Percentiles rank a stretch among this genome's conserved stretches.
Evolutionary conservation across 2,329 filamentous ascomycete genomes (phyloP).

Genomic region (Paraphaeosphaeria minitans): DNA sequence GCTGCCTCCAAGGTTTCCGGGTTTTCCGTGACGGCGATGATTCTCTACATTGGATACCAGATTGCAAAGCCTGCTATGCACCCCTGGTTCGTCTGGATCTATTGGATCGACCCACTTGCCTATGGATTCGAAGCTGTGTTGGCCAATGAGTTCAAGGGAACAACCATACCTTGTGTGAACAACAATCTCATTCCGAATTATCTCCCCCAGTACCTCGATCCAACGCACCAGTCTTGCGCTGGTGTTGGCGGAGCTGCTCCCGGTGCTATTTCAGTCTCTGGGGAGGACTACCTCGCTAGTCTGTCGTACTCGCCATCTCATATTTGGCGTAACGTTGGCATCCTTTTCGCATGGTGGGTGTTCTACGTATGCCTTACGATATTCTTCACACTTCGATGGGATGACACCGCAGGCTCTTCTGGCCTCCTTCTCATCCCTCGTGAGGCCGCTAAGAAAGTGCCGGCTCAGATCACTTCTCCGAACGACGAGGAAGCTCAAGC

Average conservation of each 20-base stretch:
- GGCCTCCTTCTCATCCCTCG: slow-evolving; percentile 66
- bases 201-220: slow-evolving; percentile 54
- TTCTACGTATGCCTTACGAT: slow-evolving; percentile 61
- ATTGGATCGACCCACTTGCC: slow-evolving; percentile 76
- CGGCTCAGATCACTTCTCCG: slow-evolving; percentile 25
- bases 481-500: slow-evolving; percentile 58
- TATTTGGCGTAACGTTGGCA: slow-evolving; percentile 50
- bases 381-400: slow-evolving; percentile 62
- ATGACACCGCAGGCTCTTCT: slow-evolving; percentile 56
- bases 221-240: slow-evolving; percentile 58
- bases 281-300: slow-evolving; percentile 63
- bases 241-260: slow-evolving; percentile 61
- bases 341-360: slow-evolving; percentile 51
- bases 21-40: slow-evolving; percentile 49
- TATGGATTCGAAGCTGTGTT: slow-evolving; percentile 81
- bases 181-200: slow-evolving; percentile 53
- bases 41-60: slow-evolving; percentile 12
- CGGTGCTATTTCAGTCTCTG: slow-evolving; percentile 58
- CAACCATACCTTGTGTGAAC: slow-evolving; percentile 55
- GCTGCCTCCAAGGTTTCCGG: slow-evolving; percentile 63
- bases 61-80: slow-evolving; percentile 48
- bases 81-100: slow-evolving; percentile 59
- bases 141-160: slow-evolving; percentile 58
- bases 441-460: slow-evolving; percentile 28
- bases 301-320: slow-evolving; percentile 49